A percentile compares a stretch with the other conserved stretches of the same genome.
Evolutionary conservation across 1,139 yeast genomes (phyloP).

Genomic region (Entelexis sorbosivorans): DNA sequence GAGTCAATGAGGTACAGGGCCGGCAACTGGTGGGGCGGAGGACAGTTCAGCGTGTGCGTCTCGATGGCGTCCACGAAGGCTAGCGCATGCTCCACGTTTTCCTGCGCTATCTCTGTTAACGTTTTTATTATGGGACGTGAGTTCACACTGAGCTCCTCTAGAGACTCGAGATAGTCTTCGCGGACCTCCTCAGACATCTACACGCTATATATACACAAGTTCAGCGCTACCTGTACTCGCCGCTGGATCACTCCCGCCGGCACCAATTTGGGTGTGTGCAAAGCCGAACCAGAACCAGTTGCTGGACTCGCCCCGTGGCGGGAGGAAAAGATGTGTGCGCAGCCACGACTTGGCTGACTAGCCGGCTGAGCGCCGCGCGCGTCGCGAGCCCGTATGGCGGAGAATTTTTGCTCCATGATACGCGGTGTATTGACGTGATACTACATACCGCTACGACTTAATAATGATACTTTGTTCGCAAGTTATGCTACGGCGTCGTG

Average conservation of each 20-base stretch:
- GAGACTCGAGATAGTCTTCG: conserved; percentile 54
- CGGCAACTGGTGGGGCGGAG: conserved; percentile 75
- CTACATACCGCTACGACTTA: not conserved
- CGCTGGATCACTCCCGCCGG: not conserved
- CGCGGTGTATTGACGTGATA: no score
- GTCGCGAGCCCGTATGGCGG: no score
- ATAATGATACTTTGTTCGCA: no score
- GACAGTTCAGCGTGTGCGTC: conserved; percentile 45
- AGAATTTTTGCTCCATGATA: no score
- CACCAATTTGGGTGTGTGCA: not conserved
- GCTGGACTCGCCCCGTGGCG: not conserved
- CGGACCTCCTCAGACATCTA: conserved; percentile 33
- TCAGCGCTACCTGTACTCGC: not conserved
- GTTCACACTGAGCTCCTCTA: conserved; percentile 72
- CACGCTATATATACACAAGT: conserved; percentile 7
- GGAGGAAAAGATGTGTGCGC: not conserved
- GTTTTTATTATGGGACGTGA: conserved; percentile 82
- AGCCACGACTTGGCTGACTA: not conserved
- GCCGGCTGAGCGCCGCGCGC: no score
- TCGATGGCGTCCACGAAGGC: conserved; percentile 67
- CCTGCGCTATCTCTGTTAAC: conserved; percentile 79
- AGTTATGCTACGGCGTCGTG: no score
- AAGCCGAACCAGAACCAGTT: not conserved
- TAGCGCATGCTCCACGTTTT: conserved; percentile 54
- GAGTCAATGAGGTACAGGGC: conserved; percentile 81